Evolutionary conservation across 768 basidiomycete species (phyloP).

Genomic region (Rhizopogon vulgaris): DNA sequence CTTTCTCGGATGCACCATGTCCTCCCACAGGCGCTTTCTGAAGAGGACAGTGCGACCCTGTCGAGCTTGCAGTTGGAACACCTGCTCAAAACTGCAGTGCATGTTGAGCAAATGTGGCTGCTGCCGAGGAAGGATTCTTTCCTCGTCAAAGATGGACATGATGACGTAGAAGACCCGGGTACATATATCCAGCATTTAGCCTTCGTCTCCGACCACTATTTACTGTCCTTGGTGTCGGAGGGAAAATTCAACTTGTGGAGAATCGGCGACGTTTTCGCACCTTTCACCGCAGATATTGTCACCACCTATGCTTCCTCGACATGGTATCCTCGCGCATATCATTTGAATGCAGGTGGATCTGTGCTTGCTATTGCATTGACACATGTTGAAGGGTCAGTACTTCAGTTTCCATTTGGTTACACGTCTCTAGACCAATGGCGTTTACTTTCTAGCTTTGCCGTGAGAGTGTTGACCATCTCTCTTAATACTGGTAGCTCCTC

Average conservation of each 20-base stretch:
- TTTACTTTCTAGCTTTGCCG: background rate
- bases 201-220: constrained; percentile 16
- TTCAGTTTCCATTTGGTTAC: background rate
- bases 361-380: constrained; percentile 13
- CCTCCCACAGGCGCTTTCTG: constrained; percentile 12
- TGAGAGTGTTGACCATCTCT: background rate
- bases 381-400: constrained; percentile 6
- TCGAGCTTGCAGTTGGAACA: constrained; percentile 9
- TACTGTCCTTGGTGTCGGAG: constrained; percentile 11
- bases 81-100: constrained; percentile 6
- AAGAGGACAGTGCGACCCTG: constrained; percentile 9
- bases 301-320: background rate
- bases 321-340: background rate
- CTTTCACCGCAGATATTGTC: background rate
- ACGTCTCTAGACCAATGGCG: background rate
- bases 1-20: constrained; percentile 6
- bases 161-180: background rate
- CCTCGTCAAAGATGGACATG: background rate
- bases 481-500: background rate
- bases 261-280: background rate
- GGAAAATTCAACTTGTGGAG: constrained; percentile 14
- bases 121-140: constrained; percentile 4
- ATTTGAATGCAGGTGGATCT: constrained; percentile 1
- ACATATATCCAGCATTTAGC: constrained; percentile 1
- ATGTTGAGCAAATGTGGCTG: constrained; percentile 13